phyloP scores from a whole-genome alignment of 768 basidiomycete species.

The Leucosporidium creatinivorum region DNA sequence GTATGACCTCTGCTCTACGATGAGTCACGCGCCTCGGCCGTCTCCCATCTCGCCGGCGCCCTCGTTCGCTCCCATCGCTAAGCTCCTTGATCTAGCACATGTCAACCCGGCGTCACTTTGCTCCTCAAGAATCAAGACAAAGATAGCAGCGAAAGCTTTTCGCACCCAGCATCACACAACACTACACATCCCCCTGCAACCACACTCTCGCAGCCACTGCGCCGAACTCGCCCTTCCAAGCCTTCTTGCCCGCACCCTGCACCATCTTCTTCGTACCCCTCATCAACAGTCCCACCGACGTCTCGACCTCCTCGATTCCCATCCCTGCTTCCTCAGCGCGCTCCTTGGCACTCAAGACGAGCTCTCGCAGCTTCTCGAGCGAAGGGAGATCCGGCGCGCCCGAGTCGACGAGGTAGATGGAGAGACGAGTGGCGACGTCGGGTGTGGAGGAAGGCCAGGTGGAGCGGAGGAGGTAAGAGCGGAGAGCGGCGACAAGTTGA shows the following conservation, averaged over 20 bases:
- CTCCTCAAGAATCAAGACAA: no score
- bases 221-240: conserved; percentile 2
- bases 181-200: neutral
- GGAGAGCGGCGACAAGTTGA: neutral
- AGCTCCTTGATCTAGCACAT: no score
- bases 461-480: neutral
- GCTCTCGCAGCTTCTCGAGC: neutral
- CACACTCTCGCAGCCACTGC: neutral
- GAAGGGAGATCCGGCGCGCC: conserved; percentile 1
- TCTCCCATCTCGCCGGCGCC: no score
- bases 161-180: no score
- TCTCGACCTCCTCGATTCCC: neutral
- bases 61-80: no score
- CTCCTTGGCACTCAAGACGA: neutral
- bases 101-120: no score
- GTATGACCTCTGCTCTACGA: no score
- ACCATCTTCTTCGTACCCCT: neutral
- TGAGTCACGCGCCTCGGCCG: no score
- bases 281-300: neutral
- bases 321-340: neutral
- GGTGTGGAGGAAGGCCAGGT: neutral
- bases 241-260: conserved; percentile 1
- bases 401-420: neutral
- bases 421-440: neutral
- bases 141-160: no score